A percentile compares a stretch with the other conserved stretches of the same genome.
Evolutionary conservation across 2,329 filamentous ascomycete genomes (phyloP).

Genomic region (Verticillium klebahnii): DNA sequence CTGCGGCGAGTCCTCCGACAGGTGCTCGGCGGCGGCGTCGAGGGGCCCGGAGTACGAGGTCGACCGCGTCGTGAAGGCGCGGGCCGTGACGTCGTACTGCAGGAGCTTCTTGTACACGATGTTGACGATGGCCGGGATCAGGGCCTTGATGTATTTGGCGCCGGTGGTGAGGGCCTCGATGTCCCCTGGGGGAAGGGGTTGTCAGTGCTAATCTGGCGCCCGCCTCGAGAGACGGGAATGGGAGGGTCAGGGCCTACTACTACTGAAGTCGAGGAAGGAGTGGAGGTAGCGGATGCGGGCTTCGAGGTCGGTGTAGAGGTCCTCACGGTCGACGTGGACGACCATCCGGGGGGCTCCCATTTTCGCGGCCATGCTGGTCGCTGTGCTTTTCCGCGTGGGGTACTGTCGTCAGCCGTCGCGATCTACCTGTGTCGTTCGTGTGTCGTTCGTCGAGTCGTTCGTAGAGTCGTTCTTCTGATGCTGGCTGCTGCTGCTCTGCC

Average conservation of each 20-base stretch:
- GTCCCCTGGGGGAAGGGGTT: constrained; percentile 46
- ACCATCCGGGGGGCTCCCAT: constrained; percentile 18
- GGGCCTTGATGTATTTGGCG: constrained; percentile 72
- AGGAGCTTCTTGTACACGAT: constrained; percentile 80
- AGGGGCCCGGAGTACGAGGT: constrained; percentile 64
- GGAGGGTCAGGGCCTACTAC: constrained; percentile 28
- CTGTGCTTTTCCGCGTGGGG: not conserved
- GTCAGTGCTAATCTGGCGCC: not conserved
- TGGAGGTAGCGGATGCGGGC: constrained; percentile 68
- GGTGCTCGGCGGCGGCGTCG: constrained; percentile 45
- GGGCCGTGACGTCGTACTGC: constrained; percentile 75
- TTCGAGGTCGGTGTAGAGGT: constrained; percentile 67
- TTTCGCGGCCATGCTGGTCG: not conserved
- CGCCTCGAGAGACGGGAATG: not conserved
- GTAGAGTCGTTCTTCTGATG: not conserved
- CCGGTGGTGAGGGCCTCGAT: constrained; percentile 66
- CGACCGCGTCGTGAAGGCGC: constrained; percentile 62
- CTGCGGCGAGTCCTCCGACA: constrained; percentile 66
- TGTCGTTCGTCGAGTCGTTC: not conserved
- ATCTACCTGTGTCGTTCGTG: not conserved
- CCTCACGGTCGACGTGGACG: constrained; percentile 64
- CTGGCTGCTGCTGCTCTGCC: not conserved
- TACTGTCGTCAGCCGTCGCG: not conserved
- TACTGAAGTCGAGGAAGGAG: constrained; percentile 70
- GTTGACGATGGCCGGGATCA: constrained; percentile 79